Base-by-base conservation (phyloP, 2,329 filamentous ascomycete genomes). In the Truncatella angustata region DNA sequence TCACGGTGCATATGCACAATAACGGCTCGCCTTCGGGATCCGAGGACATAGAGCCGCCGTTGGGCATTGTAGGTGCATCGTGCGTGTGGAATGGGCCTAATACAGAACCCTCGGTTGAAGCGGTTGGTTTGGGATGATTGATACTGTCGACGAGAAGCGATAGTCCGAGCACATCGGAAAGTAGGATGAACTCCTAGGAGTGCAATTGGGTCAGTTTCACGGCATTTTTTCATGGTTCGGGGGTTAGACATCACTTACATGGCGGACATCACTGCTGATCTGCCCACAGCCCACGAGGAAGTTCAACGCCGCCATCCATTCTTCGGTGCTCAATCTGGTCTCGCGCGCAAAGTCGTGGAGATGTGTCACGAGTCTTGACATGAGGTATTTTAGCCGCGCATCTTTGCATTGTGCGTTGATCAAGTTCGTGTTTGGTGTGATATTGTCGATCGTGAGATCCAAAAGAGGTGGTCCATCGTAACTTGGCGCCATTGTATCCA, bases 61-160 rank as follows among this genome's bases (percentile, higher is more conserved):
- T 74, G 7, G 71, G 58, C 26, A 81, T 70, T 6, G 69, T 60
- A 5, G 84, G 76, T 6, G 88, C 88, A 63, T 92, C 87, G 70
- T 92, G 87, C 1, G 87, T 91, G 74, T 93, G 88, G 75, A 92
- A 93, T 34, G 90, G 90, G 0, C 90, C 90, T 0, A 93, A 80
- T 10, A 94, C 87, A 1, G 88, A 90, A 53, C 89, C 88, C 68
- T 93, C 88, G 23, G 90, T 94, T 24, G 78, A 79, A 39, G 74
- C 68, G 0, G 81, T 65, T 0, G 87, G 88, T 66, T 91, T 93
- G 23, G 90, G 90, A 72, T 93, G 88, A 73, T 91, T 87, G 74
- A 94, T 92, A 60, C 79, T 82, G 72, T 94, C 89, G 59, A 94
- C 85, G 4, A 94, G 82, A 54, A 92, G 80, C 20, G 87, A 91